phyloP scores from a whole-genome alignment of 176 grass and related monocot species.

The Pontederia paniculata region DNA sequence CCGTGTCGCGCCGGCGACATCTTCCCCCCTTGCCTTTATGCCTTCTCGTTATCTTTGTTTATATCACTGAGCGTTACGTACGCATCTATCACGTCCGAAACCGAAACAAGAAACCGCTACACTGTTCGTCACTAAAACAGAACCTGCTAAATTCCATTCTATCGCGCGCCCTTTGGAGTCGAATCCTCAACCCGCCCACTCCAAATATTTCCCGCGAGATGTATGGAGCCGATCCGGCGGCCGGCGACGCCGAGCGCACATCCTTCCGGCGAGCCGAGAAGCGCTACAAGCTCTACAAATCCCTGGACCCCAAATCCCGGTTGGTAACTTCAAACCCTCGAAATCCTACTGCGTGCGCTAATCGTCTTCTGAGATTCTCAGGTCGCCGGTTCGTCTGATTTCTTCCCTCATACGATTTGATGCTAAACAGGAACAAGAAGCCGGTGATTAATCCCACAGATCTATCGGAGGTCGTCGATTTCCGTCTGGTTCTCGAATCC shows the following conservation, averaged over 20 bases:
- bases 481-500: constrained; percentile 24
- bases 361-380: not conserved
- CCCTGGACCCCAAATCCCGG: constrained; percentile 37
- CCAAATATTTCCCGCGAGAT: constrained; percentile 1
- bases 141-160: too few relatives aligned
- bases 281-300: constrained; percentile 77
- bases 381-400: not conserved
- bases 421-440: constrained; percentile 17
- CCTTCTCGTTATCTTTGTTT: too few relatives aligned
- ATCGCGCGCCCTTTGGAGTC: not conserved
- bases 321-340: not conserved
- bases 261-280: constrained; percentile 71
- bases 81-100: too few relatives aligned
- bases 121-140: too few relatives aligned
- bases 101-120: too few relatives aligned
- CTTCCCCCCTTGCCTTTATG: too few relatives aligned
- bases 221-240: constrained; percentile 34
- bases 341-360: constrained; percentile 1
- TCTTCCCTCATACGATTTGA: not conserved
- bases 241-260: constrained; percentile 45
- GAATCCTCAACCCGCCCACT: not conserved
- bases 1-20: too few relatives aligned
- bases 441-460: constrained; percentile 1
- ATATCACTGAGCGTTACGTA: too few relatives aligned
- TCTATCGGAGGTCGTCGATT: constrained; percentile 46